Conservation (phyloP, 768 basidiomycete genomes). For the Calocera cornea region DNA sequence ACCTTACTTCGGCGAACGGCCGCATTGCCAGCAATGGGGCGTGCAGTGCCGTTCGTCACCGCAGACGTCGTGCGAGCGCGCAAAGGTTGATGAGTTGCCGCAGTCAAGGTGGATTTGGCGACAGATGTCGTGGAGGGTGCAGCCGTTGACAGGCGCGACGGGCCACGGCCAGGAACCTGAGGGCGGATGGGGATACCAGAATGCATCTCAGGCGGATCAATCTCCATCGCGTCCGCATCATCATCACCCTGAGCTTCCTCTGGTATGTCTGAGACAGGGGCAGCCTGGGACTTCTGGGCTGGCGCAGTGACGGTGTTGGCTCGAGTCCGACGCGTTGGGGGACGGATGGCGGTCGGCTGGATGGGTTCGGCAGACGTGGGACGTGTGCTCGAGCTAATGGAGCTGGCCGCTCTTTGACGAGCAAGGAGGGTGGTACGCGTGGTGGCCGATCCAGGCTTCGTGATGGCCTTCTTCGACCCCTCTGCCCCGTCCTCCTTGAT, state of each 20-base stretch:
- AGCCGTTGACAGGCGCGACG: not conserved
- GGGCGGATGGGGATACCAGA: not conserved
- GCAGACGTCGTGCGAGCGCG: not conserved
- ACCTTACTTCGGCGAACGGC: not conserved
- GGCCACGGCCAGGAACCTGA: not conserved
- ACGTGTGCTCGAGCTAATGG: not conserved
- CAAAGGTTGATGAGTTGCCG: not conserved
- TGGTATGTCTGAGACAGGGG: not conserved
- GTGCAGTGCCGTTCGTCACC: not conserved
- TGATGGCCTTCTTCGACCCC: not conserved
- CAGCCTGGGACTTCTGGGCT: not conserved
- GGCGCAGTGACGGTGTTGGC: not conserved
- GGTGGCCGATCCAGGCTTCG: not conserved
- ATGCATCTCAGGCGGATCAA: not conserved
- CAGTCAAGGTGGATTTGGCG: not conserved
- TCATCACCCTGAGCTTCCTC: not conserved
- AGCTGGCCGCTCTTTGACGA: not conserved
- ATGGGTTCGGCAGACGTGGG: not conserved
- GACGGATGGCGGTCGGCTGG: not conserved
- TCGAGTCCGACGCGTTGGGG: not conserved
- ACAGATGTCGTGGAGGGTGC: not conserved
- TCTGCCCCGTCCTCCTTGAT: not conserved
- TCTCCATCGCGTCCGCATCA: not conserved
- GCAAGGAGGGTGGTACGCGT: not conserved
- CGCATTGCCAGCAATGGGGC: constrained; percentile 2